These are phyloP conservation scores for Lasiosphaeriaceae sp. DNA, from an alignment of 495 filamentous ascomycete species.

Conservation along the genomic window DNA sequence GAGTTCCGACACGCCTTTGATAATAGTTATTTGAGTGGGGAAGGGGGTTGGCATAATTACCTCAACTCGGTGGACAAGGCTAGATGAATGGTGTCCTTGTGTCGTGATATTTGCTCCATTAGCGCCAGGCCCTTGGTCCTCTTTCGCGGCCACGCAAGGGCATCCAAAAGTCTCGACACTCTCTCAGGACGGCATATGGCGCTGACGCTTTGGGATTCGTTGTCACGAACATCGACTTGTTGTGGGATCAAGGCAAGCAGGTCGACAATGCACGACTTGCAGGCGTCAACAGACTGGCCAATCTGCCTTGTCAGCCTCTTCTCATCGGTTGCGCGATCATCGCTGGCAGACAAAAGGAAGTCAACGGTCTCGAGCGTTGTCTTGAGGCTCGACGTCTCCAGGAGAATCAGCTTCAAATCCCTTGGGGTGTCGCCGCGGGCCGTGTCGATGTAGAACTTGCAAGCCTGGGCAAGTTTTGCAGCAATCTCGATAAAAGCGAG, in stretches of 20 bases:
- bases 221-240: background rate
- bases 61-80: background rate
- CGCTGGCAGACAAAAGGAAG: background rate
- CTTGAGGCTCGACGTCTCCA: constrained; percentile 4
- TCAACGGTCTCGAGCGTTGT: background rate
- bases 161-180: background rate
- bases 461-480: background rate
- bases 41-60: background rate
- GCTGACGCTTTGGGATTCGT: background rate
- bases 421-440: background rate
- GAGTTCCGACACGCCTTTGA: background rate
- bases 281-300: background rate
- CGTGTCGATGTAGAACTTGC: constrained; percentile 1
- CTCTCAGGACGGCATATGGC: background rate
- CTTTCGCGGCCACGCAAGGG: constrained; percentile 23
- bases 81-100: constrained; percentile 20
- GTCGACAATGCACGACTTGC: background rate
- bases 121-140: constrained; percentile 17
- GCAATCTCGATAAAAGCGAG: too few species aligned
- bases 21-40: background rate
- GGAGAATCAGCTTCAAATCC: background rate
- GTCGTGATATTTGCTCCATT: constrained; percentile 15
- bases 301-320: background rate
- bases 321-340: background rate
- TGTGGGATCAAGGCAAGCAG: background rate